Evolutionary conservation across 75 land plant genomes (phyloP).

Genomic region (Larix kaempferi): DNA sequence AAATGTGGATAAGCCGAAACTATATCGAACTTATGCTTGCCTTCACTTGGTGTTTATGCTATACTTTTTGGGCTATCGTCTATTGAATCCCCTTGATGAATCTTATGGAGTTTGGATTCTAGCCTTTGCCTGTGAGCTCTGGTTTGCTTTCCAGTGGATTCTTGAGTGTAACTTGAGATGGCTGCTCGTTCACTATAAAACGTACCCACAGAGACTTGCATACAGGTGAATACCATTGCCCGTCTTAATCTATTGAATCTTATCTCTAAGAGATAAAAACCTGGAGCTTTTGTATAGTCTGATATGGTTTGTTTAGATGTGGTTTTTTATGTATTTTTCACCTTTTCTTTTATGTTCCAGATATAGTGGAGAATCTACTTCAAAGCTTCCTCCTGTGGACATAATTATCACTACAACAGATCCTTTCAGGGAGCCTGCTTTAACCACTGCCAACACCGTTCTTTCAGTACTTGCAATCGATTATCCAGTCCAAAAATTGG

Average conservation of each 20-base stretch:
- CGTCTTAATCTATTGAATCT: not conserved
- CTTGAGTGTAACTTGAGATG: not conserved
- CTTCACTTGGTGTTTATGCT: not conserved
- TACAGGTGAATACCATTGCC: not conserved
- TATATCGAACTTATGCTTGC: not conserved
- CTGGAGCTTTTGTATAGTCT: too few relatives aligned
- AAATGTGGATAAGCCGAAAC: not conserved
- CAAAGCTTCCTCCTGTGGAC: constrained; percentile 6
- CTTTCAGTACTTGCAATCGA: constrained; percentile 16
- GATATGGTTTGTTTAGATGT: too few relatives aligned
- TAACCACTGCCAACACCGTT: constrained; percentile 1
- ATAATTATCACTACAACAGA: constrained; percentile 10
- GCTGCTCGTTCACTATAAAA: not conserved
- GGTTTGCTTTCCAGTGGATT: constrained; percentile 1
- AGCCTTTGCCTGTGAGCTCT: constrained; percentile 5
- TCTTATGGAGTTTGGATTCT: not conserved
- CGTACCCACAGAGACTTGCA: not conserved
- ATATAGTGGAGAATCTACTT: too few relatives aligned
- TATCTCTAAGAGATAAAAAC: too few relatives aligned
- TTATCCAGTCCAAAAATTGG: constrained; percentile 16
- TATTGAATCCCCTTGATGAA: not conserved
- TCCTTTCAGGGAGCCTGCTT: constrained; percentile 4
- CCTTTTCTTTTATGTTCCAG: too few relatives aligned
- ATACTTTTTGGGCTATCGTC: not conserved
- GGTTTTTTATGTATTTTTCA: too few relatives aligned